phyloP scores from a whole-genome alignment of 176 grass and related monocot species.

The Oryza nivara region DNA sequence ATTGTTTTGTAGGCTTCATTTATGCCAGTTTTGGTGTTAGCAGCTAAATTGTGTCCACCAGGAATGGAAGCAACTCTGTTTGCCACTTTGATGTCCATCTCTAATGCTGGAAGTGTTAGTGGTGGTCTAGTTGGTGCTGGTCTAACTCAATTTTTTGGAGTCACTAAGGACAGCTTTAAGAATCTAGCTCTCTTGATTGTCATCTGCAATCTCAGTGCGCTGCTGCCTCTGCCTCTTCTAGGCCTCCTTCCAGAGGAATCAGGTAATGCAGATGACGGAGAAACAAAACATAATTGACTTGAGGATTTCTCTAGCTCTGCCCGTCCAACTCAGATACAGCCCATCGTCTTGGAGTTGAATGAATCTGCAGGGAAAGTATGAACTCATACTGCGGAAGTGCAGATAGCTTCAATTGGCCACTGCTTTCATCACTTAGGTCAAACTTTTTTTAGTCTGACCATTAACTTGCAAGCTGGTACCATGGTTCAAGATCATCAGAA shows the following conservation, averaged over 20 bases:
- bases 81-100: conserved; percentile 97
- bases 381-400: not conserved
- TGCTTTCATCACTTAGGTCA: not conserved
- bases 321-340: not conserved
- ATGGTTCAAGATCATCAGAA: conserved; percentile 30
- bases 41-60: conserved; percentile 90
- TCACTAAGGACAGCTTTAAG: conserved; percentile 85
- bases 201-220: conserved; percentile 90
- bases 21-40: conserved; percentile 97
- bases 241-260: conserved; percentile 77
- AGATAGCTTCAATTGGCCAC: conserved; percentile 3
- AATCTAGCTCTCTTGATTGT: conserved; percentile 79
- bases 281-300: conserved; percentile 48
- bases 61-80: conserved; percentile 98
- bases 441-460: not conserved
- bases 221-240: conserved; percentile 86
- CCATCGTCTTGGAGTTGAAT: not conserved
- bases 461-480: not conserved
- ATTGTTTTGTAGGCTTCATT: conserved; percentile 82
- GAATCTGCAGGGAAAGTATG: conserved; percentile 26
- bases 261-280: conserved; percentile 41
- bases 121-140: conserved; percentile 87
- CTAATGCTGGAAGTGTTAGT: conserved; percentile 89
- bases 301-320: not conserved
- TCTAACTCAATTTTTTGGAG: conserved; percentile 81